These are phyloP conservation scores for Coemansia erecta DNA, from an alignment of 192 early-diverging fungal species.

Conservation along the genomic window DNA sequence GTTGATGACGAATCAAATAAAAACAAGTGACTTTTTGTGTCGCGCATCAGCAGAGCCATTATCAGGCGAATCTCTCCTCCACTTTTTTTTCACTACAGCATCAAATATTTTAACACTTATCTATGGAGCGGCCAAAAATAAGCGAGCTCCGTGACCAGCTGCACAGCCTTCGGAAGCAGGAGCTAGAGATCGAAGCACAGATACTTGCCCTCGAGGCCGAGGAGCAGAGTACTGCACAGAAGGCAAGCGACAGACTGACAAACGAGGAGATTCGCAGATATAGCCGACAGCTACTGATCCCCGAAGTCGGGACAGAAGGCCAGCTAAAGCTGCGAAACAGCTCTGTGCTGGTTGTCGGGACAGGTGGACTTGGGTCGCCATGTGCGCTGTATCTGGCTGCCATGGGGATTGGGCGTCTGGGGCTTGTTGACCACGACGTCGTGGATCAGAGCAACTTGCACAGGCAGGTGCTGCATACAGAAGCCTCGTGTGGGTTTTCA, in stretches of 20 bases:
- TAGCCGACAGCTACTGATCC: slow-evolving; percentile 83
- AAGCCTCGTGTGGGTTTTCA: slow-evolving; percentile 56
- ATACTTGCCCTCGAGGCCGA: slow-evolving; percentile 28
- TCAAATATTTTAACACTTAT: too few species aligned
- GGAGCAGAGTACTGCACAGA: background rate
- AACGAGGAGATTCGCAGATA: slow-evolving; percentile 77
- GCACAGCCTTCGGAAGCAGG: slow-evolving; percentile 25
- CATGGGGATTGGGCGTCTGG: slow-evolving; percentile 83
- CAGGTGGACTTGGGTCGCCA: slow-evolving; percentile 93
- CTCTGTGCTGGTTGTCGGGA: slow-evolving; percentile 82
- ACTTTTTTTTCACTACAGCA: too few species aligned
- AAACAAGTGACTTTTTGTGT: too few species aligned
- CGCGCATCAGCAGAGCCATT: too few species aligned
- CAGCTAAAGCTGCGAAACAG: slow-evolving; percentile 74
- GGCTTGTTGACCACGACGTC: slow-evolving; percentile 88
- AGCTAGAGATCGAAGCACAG: slow-evolving; percentile 39
- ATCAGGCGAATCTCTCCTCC: too few species aligned
- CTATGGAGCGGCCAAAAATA: background rate
- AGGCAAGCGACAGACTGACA: slow-evolving; percentile 28
- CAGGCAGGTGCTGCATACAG: slow-evolving; percentile 90
- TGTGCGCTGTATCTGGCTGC: slow-evolving; percentile 85
- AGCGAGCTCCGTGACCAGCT: background rate
- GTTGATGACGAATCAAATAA: too few species aligned
- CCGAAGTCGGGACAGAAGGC: slow-evolving; percentile 68
- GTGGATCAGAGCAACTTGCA: slow-evolving; percentile 93